Conservation (phyloP, 352 stramenopile species). For the Blastocystis sp. region DNA sequence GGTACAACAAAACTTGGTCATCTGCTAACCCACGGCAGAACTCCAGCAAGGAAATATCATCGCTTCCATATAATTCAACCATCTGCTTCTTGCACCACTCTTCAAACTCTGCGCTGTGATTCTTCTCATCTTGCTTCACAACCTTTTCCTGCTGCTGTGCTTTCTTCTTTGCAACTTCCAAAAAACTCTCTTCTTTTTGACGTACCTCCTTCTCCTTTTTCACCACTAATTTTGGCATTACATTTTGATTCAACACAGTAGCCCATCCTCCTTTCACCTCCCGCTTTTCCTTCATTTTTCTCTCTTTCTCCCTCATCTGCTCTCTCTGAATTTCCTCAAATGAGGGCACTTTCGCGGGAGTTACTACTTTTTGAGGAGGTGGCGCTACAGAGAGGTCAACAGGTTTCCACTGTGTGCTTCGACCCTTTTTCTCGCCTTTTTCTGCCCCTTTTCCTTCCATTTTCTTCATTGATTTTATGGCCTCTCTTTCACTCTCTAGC, state of each 20-base stretch:
- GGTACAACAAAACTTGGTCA: not conserved
- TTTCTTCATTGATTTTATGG: not conserved
- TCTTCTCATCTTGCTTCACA: not conserved
- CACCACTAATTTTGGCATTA: not conserved
- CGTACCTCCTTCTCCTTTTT: not conserved
- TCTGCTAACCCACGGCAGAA: conserved; percentile 41
- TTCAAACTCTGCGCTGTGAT: not conserved
- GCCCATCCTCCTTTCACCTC: not conserved
- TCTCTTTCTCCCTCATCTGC: not conserved
- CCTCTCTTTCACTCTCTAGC: not conserved
- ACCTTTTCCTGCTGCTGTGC: not conserved
- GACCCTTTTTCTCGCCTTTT: not conserved
- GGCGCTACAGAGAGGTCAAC: not conserved
- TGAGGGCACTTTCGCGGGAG: not conserved
- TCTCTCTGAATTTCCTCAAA: not conserved
- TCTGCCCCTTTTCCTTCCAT: not conserved
- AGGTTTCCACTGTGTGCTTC: not conserved
- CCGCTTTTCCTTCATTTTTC: not conserved
- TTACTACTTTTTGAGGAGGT: no score
- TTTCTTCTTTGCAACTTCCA: not conserved
- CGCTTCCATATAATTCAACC: conserved; percentile 10
- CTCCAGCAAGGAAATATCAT: conserved; percentile 49
- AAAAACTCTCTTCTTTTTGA: not conserved
- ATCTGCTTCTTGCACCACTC: conserved; percentile 29
- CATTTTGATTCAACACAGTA: not conserved